These are phyloP conservation scores for Teunomyces cretensis DNA, from an alignment of 805 yeast genomes.

Conservation along the genomic window DNA sequence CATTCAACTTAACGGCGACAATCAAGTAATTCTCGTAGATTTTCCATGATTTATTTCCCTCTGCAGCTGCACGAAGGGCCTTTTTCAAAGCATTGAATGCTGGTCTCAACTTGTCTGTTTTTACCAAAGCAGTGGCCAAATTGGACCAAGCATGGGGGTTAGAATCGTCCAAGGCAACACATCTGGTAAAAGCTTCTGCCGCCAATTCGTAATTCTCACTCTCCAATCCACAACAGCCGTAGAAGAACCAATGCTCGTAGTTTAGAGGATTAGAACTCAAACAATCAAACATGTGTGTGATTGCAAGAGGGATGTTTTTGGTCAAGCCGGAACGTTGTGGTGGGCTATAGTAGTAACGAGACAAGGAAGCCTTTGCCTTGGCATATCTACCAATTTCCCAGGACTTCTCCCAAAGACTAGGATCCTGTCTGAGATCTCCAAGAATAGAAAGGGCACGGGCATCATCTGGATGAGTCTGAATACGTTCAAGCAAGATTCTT, in stretches of 20 bases:
- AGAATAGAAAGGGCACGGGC: constrained; percentile 80
- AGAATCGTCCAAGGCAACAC: constrained; percentile 80
- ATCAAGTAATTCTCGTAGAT: constrained; percentile 85
- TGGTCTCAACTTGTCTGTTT: constrained; percentile 62
- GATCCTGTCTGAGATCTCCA: constrained; percentile 83
- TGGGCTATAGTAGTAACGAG: constrained; percentile 67
- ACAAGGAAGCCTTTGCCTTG: constrained; percentile 81
- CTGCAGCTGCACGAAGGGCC: constrained; percentile 70
- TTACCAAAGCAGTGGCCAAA: constrained; percentile 75
- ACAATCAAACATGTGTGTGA: constrained; percentile 72
- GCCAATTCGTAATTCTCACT: constrained; percentile 69
- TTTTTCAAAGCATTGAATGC: constrained; percentile 83
- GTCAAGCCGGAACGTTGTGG: constrained; percentile 53
- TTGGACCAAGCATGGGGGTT: constrained; percentile 90
- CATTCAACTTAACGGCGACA: constrained; percentile 77
- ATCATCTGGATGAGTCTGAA: constrained; percentile 62
- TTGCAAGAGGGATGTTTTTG: constrained; percentile 53
- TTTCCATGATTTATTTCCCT: constrained; percentile 74
- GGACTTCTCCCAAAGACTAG: constrained; percentile 74
- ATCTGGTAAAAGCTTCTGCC: constrained; percentile 87
- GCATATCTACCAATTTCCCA: constrained; percentile 86
- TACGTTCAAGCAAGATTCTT: constrained; percentile 52
- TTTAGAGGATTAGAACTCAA: constrained; percentile 69
- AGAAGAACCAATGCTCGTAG: constrained; percentile 84
- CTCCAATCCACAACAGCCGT: constrained; percentile 88